phyloP scores from a whole-genome alignment of 73 alveolate species.

The Paramecium sonneborni region DNA sequence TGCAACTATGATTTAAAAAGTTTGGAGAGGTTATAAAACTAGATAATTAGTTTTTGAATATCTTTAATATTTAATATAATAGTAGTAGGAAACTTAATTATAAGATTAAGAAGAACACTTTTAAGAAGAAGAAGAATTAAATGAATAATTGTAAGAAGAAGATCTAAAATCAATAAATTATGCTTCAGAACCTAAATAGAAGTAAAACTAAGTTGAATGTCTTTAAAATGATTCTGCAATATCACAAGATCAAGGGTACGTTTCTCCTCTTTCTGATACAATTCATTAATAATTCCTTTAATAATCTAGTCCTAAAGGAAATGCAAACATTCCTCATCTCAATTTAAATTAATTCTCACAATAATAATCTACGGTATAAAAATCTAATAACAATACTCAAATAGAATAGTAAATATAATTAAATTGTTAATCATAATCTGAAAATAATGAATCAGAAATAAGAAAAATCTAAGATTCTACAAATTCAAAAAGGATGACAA shows the following conservation, averaged over 20 bases:
- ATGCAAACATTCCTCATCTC: background rate
- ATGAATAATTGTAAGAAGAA: background rate
- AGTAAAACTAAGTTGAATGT: background rate
- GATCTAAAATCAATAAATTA: no score
- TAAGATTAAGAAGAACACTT: background rate
- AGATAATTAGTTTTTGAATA: conserved; percentile 20
- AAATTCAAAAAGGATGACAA: background rate
- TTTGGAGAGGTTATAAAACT: conserved; percentile 63
- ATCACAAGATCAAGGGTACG: background rate
- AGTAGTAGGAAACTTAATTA: conserved; percentile 37
- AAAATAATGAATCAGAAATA: background rate
- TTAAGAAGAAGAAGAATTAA: background rate
- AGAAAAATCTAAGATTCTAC: background rate
- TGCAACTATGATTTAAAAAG: conserved; percentile 61
- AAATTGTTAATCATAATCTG: background rate
- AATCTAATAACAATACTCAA: background rate
- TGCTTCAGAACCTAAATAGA: background rate
- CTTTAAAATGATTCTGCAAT: background rate
- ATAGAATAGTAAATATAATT: background rate
- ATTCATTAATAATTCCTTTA: background rate
- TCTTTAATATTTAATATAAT: background rate
- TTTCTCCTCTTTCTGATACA: background rate
- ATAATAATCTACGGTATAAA: background rate
- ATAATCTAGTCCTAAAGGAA: conserved; percentile 3
- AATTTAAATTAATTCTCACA: background rate